phyloP scores from a whole-genome alignment of 371 early-diverging fungal genomes.

The Mucor indicus region DNA sequence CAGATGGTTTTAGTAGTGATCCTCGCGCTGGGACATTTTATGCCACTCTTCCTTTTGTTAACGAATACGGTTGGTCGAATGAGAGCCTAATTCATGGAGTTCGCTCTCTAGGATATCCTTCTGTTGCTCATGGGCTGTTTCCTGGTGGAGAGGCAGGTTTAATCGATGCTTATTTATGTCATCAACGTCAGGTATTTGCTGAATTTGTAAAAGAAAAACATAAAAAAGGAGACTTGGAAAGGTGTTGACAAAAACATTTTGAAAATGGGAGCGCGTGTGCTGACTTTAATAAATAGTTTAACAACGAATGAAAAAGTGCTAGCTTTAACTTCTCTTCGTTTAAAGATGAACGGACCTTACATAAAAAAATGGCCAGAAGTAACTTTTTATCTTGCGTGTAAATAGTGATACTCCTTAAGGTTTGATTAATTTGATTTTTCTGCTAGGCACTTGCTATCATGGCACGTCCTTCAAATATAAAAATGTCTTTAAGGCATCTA shows the following conservation, averaged over 20 bases:
- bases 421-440: no score
- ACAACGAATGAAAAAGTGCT: conserved; percentile 62
- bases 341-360: conserved; percentile 73
- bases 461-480: conserved; percentile 72
- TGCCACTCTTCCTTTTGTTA: conserved; percentile 66
- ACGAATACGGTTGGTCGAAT: conserved; percentile 72
- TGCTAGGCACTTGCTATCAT: conserved; percentile 83
- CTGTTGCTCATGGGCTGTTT: conserved; percentile 74
- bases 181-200: conserved; percentile 59
- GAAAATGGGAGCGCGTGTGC: neutral
- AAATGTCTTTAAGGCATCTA: conserved; percentile 65
- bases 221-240: conserved; percentile 39
- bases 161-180: conserved; percentile 72
- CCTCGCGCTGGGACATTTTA: conserved; percentile 49
- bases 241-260: conserved; percentile 23
- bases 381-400: no score
- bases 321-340: conserved; percentile 62
- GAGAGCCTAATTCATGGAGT: conserved; percentile 67
- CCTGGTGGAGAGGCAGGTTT: conserved; percentile 70
- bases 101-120: conserved; percentile 64
- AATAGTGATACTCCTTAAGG: neutral
- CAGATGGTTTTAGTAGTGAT: no score
- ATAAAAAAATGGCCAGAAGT: conserved; percentile 80
- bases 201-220: conserved; percentile 44
- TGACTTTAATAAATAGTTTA: neutral